Base-by-base conservation (phyloP, 140 eudicot genomes). In the Bidens hawaiensis region DNA sequence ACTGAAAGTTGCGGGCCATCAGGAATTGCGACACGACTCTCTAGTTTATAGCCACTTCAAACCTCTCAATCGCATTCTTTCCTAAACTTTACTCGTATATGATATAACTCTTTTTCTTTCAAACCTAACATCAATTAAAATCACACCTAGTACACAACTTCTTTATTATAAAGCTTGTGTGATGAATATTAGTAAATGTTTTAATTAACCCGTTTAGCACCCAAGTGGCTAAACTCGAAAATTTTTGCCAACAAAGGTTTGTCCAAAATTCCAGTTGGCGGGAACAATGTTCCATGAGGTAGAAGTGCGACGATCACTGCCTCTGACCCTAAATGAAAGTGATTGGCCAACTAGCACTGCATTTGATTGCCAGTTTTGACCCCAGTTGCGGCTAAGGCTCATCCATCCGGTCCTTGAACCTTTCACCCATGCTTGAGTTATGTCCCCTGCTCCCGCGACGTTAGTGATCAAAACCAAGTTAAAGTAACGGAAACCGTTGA, bases 371-470 rank as follows among this genome's bases (percentile, higher is more conserved):
- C 82, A 82, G 62, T 82, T 82, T 53, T 82, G 88, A 15, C 88
- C 88, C 88, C 88, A 82, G 42, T 82, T 82, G 0, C 88, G 84
- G 30, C 85, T 78, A 71, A 82, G 73, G 55, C 66, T 71, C 82
- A 78, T 66, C 88, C 88, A 82, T 23, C 64, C 76, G 0, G 88
- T 82, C 58, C 47, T 75, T 4, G 85, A 70, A 30, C 88, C 88
- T 55, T 82, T 82, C 42, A 82, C 74, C 73, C 68, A 75, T 48
- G 54, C 82, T 21, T 48, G 61, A 6, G 55, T 71, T 2, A 79
- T 47, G 49, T 82, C 88, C 5, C 88, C 88, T 27, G 88, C 84
- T 22, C 85, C 88, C 0, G 82, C 88, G 8, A 82, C 88, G 41
- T 82, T 82, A 0, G 82, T 75, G 62, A 82, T 41, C 27, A 82